Conservation (phyloP, 108 stramenopile species). For the Skeletonema potamos region DNA sequence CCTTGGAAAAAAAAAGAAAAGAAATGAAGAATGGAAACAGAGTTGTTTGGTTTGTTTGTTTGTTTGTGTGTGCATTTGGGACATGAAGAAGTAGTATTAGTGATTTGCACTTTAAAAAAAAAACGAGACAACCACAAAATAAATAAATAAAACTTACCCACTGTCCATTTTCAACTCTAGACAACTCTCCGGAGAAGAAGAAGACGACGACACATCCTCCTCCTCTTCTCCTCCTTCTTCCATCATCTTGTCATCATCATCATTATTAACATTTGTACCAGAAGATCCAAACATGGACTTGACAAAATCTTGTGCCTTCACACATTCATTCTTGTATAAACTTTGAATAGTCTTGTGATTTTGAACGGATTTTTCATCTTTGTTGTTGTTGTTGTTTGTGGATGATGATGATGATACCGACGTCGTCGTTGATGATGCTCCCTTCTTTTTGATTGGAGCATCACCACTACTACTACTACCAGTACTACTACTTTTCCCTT, state of each 20-base stretch:
- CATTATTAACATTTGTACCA: not conserved
- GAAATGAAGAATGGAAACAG: not conserved
- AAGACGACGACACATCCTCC: not conserved
- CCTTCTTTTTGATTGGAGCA: not conserved
- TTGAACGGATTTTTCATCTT: not conserved
- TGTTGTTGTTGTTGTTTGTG: not conserved
- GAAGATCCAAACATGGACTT: constrained; percentile 8
- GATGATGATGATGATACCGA: not conserved
- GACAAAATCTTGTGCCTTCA: constrained; percentile 12
- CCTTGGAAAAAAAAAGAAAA: not conserved
- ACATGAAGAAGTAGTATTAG: not conserved
- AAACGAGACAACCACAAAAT: too few species aligned
- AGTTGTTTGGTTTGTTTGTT: too few species aligned
- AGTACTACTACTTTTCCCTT: too few species aligned
- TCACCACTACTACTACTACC: too few species aligned
- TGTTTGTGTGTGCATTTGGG: not conserved
- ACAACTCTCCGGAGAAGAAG: constrained; percentile 17
- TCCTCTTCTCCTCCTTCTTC: too few species aligned
- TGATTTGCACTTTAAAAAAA: too few species aligned
- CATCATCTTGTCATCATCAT: not conserved
- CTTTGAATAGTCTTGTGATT: constrained; percentile 2
- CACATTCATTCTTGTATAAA: constrained; percentile 19
- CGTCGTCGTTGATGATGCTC: too few species aligned
- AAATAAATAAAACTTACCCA: constrained; percentile 16
- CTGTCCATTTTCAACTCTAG: constrained; percentile 14